Base-by-base conservation (phyloP, 768 basidiomycete species). In the Dictyophora rubrovolvata region DNA sequence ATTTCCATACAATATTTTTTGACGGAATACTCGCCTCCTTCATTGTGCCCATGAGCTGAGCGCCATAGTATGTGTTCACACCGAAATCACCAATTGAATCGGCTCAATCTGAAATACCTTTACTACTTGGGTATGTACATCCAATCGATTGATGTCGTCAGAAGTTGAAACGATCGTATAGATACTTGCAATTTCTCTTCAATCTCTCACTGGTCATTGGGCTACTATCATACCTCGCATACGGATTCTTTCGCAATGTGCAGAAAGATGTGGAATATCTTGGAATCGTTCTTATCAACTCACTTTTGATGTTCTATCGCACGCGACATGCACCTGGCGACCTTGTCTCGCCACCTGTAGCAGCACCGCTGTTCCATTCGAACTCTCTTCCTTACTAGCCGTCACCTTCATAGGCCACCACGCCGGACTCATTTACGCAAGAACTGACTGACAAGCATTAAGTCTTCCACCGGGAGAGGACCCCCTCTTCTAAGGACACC, bases 101-200 rank as follows among this genome's bases (percentile, higher is more conserved):
- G 22, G 75, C 78, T 47, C 79, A 73, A 61, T 82, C 82, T 28
- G 86, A 89, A 61, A 71, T 75, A 36, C 94, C 94, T 20, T 74
- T 93, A 56, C 74, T 96, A 28, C 79, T 93, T 53, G 93, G 93
- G 93, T 93, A 64, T 67, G 86, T 74, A 17, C 54, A 54, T 61
- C 54, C 42, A n/a, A 57, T 21, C 66, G 61, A 66, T 55, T 57
- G 4, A 23, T 60, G 55, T 53, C 54, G 48, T 60, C 46, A 28
- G 7, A 9, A 33, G 23, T 22, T 11, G 42, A 22, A 36, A n/a
- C 33, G 4, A n/a, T 7, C 16, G 48, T 7, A 23, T 62, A 89
- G 90, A 62, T 98, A 98, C 71, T 75, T 95, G 20, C 95, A 98
- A 69, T 91, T 98, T 73, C 83, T 89, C 71, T 96, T 96, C 75